Evolutionary conservation across 805 yeast species (phyloP).

Genomic region (Starmerella potacharoeniae): DNA sequence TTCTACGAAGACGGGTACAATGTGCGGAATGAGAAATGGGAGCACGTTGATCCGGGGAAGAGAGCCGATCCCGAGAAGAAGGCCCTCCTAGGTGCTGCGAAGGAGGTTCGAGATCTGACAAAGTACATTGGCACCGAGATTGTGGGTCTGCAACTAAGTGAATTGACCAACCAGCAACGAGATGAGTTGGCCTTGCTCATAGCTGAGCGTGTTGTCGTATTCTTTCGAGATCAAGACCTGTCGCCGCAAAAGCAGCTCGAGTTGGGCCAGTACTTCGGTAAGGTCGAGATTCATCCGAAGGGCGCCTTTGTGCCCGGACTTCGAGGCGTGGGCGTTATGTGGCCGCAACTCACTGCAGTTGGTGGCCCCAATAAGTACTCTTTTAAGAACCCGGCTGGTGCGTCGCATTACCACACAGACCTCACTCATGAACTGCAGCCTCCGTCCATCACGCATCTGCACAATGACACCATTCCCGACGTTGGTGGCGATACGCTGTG

Average conservation of each 20-base stretch:
- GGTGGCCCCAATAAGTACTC: constrained; percentile 29
- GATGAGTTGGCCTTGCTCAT: constrained; percentile 40
- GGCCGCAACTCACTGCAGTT: constrained; percentile 39
- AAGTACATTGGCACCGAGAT: constrained; percentile 41
- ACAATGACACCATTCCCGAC: constrained; percentile 48
- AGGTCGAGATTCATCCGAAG: constrained; percentile 33
- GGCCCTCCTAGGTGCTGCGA: constrained; percentile 34
- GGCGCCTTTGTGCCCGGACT: constrained; percentile 29
- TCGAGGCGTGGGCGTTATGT: constrained; percentile 33
- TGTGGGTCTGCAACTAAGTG: constrained; percentile 36
- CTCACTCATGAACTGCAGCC: constrained; percentile 66
- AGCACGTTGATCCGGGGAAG: constrained; percentile 10
- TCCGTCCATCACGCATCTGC: constrained; percentile 59
- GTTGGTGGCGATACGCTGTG: constrained; percentile 45
- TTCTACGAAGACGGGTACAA: constrained; percentile 8
- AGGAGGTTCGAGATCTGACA: constrained; percentile 34
- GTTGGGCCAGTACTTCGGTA: constrained; percentile 38
- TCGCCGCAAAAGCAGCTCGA: constrained; percentile 34
- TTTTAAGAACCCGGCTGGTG: constrained; percentile 24
- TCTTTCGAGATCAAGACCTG: constrained; percentile 40
- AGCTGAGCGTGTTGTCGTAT: constrained; percentile 42
- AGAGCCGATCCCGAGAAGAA: constrained; percentile 20
- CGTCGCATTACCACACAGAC: constrained; percentile 54
- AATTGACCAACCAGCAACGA: constrained; percentile 34
- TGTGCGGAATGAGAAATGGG: constrained; percentile 8